phyloP scores from a whole-genome alignment of 2,329 filamentous ascomycete genomes.

The Xylariomycetidae sp. region DNA sequence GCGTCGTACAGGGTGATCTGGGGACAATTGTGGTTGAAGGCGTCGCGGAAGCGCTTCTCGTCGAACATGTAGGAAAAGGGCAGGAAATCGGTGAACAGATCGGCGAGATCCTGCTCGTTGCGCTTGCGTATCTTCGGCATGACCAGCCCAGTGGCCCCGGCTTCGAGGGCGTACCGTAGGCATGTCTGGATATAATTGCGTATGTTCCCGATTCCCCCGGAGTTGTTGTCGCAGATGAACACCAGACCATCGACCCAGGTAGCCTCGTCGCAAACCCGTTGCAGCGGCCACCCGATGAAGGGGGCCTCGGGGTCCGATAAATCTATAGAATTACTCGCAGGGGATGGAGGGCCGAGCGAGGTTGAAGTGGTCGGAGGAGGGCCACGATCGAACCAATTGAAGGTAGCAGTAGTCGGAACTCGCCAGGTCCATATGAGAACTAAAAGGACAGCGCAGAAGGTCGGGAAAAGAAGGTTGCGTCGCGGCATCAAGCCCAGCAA shows the following conservation, averaged over 20 bases:
- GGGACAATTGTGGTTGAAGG: slow-evolving; percentile 33
- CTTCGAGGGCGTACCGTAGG: slow-evolving; percentile 42
- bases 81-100: slow-evolving; percentile 33
- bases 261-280: slow-evolving; percentile 37
- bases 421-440: slow-evolving; percentile 24
- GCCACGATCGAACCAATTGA: slow-evolving; percentile 18
- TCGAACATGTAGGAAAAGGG: slow-evolving; percentile 43
- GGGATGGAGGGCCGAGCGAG: slow-evolving; percentile 2
- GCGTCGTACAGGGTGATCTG: slow-evolving; percentile 36
- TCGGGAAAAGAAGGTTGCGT: slow-evolving; percentile 23
- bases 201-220: slow-evolving; percentile 45
- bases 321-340: slow-evolving; percentile 24
- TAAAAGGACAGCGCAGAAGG: slow-evolving; percentile 24
- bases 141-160: slow-evolving; percentile 39
- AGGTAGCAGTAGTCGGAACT: slow-evolving; percentile 10
- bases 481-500: slow-evolving; percentile 25
- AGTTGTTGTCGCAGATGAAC: slow-evolving; percentile 45
- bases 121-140: slow-evolving; percentile 41
- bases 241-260: slow-evolving; percentile 35
- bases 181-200: slow-evolving; percentile 46
- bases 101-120: slow-evolving; percentile 33
- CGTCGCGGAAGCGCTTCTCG: slow-evolving; percentile 35
- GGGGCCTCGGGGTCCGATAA: slow-evolving; percentile 33
- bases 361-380: slow-evolving; percentile 4
- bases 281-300: slow-evolving; percentile 40